Percentiles rank a stretch among this genome's conserved stretches.
Evolutionary conservation across 768 basidiomycete genomes (phyloP).

Genomic region (Myochromella boudieri): DNA sequence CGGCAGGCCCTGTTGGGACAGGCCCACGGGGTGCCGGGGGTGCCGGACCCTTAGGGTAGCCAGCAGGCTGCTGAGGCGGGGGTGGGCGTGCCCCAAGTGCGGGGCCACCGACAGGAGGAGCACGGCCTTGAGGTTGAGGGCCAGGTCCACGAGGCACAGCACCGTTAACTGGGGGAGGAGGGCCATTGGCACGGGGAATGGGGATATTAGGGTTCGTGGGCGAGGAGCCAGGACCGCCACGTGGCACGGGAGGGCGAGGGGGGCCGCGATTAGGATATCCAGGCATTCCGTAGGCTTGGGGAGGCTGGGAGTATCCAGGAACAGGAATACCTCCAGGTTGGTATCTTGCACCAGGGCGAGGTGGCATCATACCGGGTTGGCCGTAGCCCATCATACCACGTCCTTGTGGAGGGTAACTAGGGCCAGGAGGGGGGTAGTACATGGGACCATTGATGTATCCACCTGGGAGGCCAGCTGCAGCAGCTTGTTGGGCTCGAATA

Average conservation of each 20-base stretch:
- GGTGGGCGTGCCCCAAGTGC: constrained; percentile 12
- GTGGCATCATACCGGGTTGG: constrained; percentile 84
- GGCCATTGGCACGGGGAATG: constrained; percentile 65
- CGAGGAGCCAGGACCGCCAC: constrained; percentile 65
- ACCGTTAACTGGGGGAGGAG: constrained; percentile 40
- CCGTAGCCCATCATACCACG: constrained; percentile 79
- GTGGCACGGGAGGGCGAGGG: constrained; percentile 52
- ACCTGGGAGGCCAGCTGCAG: constrained; percentile 79
- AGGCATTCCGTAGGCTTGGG: constrained; percentile 67
- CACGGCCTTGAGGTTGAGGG: constrained; percentile 11
- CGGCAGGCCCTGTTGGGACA: constrained; percentile 40
- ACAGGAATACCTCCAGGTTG: constrained; percentile 62
- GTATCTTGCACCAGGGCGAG: constrained; percentile 56
- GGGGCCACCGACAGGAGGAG: not conserved
- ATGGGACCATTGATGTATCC: constrained; percentile 84
- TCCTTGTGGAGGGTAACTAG: constrained; percentile 79
- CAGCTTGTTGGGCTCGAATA: constrained; percentile 94
- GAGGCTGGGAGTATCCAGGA: constrained; percentile 46
- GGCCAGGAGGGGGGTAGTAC: constrained; percentile 84
- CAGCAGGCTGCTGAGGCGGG: constrained; percentile 6
- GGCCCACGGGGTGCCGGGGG: constrained; percentile 45
- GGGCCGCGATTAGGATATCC: constrained; percentile 61
- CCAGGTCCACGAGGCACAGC: constrained; percentile 50
- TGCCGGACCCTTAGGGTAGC: constrained; percentile 31
- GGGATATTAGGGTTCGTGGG: constrained; percentile 65